Conservation (phyloP, 2,329 filamentous ascomycete genomes). For the Neurospora sp. region DNA sequence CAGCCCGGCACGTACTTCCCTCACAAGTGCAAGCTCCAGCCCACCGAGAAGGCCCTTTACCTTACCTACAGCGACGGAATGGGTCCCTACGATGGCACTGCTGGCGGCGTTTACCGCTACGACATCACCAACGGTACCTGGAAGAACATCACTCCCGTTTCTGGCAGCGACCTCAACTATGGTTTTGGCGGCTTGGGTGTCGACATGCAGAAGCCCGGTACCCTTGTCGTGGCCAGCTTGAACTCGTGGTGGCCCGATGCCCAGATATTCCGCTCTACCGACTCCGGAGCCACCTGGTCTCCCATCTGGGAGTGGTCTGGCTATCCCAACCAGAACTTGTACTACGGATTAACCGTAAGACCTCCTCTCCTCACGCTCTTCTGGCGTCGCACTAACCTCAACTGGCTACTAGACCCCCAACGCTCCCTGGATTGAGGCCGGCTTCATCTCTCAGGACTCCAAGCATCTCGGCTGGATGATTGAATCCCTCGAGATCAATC, state of each 20-base stretch:
- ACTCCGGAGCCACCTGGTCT: constrained; percentile 46
- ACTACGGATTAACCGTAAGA: constrained; percentile 27
- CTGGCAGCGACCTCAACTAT: constrained; percentile 35
- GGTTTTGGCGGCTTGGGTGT: constrained; percentile 48
- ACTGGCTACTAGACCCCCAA: constrained; percentile 27
- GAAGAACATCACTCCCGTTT: constrained; percentile 47
- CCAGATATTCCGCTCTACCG: constrained; percentile 43
- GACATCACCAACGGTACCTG: constrained; percentile 37
- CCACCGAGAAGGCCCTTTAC: constrained; percentile 43
- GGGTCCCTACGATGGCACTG: constrained; percentile 47
- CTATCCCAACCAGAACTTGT: constrained; percentile 34
- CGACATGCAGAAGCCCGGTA: constrained; percentile 44
- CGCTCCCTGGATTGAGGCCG: constrained; percentile 44
- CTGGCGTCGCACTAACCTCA: background rate
- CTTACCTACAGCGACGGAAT: constrained; percentile 43
- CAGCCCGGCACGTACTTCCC: constrained; percentile 43
- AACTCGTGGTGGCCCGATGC: constrained; percentile 53
- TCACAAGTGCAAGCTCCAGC: constrained; percentile 42
- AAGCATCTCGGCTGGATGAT: constrained; percentile 53
- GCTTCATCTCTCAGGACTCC: constrained; percentile 35
- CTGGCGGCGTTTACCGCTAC: constrained; percentile 45
- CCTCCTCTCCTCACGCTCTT: no score
- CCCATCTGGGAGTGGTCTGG: constrained; percentile 41
- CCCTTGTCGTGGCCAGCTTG: constrained; percentile 44
- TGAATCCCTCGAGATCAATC: constrained; percentile 47